Evolutionary conservation across 2,329 filamentous ascomycete genomes (phyloP).

Genomic region (Penicillium italicum): DNA sequence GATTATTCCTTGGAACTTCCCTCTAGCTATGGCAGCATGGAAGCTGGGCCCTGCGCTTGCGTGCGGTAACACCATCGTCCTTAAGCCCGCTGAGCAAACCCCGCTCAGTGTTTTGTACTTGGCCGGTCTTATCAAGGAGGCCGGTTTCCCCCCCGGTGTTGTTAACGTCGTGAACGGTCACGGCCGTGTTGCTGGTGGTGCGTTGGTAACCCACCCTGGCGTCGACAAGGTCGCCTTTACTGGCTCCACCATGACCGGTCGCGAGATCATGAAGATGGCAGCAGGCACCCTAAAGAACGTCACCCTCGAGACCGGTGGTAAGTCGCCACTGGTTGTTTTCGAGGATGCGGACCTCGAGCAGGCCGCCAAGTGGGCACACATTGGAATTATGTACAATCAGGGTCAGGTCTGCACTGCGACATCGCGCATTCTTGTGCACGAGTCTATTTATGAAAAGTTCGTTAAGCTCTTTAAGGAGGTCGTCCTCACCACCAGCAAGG

Average conservation of each 20-base stretch:
- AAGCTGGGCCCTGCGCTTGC: constrained; percentile 26
- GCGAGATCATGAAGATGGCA: constrained; percentile 29
- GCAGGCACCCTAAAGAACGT: constrained; percentile 43
- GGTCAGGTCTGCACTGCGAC: constrained; percentile 66
- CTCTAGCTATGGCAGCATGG: constrained; percentile 25
- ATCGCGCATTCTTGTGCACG: constrained; percentile 62
- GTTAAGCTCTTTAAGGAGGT: constrained; percentile 32
- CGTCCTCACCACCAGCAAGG: constrained; percentile 33
- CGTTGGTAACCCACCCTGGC: constrained; percentile 19
- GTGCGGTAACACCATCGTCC: constrained; percentile 25
- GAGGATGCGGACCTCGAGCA: constrained; percentile 46
- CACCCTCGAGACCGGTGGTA: constrained; percentile 50
- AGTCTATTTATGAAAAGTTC: constrained; percentile 35
- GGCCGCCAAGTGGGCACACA: constrained; percentile 41
- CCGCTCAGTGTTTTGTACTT: constrained; percentile 25
- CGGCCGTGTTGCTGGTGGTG: constrained; percentile 24
- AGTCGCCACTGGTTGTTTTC: constrained; percentile 44
- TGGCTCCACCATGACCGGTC: constrained; percentile 22
- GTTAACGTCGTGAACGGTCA: constrained; percentile 25
- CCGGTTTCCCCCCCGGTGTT: constrained; percentile 25
- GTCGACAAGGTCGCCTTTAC: constrained; percentile 26
- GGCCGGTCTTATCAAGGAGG: constrained; percentile 23
- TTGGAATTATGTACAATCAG: constrained; percentile 57
- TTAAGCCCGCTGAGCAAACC: constrained; percentile 26
- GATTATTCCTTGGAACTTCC: constrained; percentile 89